Base-by-base conservation (phyloP, 2,329 filamentous ascomycete species). In the Alternaria dauci region DNA sequence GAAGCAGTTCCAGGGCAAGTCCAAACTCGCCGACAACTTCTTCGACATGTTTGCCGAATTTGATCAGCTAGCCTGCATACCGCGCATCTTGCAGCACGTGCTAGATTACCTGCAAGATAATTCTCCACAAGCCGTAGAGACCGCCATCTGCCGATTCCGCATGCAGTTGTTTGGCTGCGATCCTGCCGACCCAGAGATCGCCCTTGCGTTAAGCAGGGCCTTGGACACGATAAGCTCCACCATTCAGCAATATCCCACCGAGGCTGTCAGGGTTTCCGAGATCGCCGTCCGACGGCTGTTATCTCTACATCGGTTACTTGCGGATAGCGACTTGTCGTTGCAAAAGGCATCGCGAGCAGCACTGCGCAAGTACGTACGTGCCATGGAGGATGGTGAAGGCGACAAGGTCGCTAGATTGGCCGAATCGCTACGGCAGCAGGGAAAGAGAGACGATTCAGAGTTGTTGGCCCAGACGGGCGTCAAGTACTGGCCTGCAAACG, bases 41-140 rank as follows among this genome's bases (percentile, higher is more conserved):
- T 98, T 95, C 78, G 83, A 91, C 71, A 86, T 96, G 80, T 91
- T 96, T 66, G 83, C 87, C 2, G 81, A 84, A 6, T 97, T 96
- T 77, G 82, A 84, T 20, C 81, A 87, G 41, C 82, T 93, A 30
- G 85, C 88, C 1, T 89, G 89, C 56, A 84, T 90, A 55, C 76
- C 81, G 11, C 89, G 81, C 71, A 87, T 97, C 41, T 80, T 94
- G 39, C 85, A 90, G 64, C 91, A 96, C 76, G 89, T 96, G 48
- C 79, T 95, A 42, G 84, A 87, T 47, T 81, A 82, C 41, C 86
- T 97, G 81, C 81, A 83, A 42, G 80, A 86, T 64, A 77, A 82
- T 34, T 87, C 86, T 65, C 87, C 91, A 2, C 81, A 84, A 44
- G 55, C 71, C 5, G 70, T 75, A 9, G 84, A 87, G 55, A 89